Evolutionary conservation across 2,329 filamentous ascomycete genomes (phyloP).

Genomic region (Xylariaceae sp.): DNA sequence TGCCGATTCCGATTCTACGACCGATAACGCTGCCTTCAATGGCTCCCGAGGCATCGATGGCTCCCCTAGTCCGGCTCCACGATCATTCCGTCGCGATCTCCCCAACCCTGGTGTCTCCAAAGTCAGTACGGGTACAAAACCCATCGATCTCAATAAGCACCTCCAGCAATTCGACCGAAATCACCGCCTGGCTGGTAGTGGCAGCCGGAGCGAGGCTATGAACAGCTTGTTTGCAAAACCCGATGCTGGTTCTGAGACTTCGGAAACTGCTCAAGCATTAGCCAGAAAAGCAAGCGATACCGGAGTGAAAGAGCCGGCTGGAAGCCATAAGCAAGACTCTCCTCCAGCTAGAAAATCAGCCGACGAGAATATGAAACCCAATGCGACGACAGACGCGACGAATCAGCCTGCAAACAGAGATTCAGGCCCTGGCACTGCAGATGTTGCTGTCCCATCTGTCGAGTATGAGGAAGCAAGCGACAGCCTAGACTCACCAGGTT

Average conservation of each 20-base stretch:
- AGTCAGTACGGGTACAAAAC: slow-evolving; percentile 23
- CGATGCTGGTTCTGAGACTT: slow-evolving; percentile 32
- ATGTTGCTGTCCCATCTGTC: slow-evolving; percentile 24
- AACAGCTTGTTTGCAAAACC: slow-evolving; percentile 35
- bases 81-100: slow-evolving; percentile 22
- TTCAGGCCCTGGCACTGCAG: slow-evolving; percentile 2
- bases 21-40: slow-evolving; percentile 24
- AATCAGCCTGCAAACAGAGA: not conserved
- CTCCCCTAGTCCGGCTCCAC: slow-evolving; percentile 31
- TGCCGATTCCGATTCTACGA: slow-evolving; percentile 19
- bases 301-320: slow-evolving; percentile 28
- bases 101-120: slow-evolving; percentile 11
- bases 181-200: slow-evolving; percentile 20
- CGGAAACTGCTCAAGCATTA: slow-evolving; percentile 33
- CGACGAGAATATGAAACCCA: slow-evolving; percentile 5
- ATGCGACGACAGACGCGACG: not conserved
- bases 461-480: slow-evolving; percentile 22
- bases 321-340: slow-evolving; percentile 18
- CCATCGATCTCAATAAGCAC: slow-evolving; percentile 29
- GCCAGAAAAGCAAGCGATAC: slow-evolving; percentile 34
- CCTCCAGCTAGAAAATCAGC: slow-evolving; percentile 14
- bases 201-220: slow-evolving; percentile 19
- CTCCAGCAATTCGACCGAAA: slow-evolving; percentile 30
- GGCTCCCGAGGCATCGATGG: slow-evolving; percentile 22
- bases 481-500: slow-evolving; percentile 20